Base-by-base conservation (phyloP, 2,329 filamentous ascomycete genomes). In the Colletotrichum lentis region DNA sequence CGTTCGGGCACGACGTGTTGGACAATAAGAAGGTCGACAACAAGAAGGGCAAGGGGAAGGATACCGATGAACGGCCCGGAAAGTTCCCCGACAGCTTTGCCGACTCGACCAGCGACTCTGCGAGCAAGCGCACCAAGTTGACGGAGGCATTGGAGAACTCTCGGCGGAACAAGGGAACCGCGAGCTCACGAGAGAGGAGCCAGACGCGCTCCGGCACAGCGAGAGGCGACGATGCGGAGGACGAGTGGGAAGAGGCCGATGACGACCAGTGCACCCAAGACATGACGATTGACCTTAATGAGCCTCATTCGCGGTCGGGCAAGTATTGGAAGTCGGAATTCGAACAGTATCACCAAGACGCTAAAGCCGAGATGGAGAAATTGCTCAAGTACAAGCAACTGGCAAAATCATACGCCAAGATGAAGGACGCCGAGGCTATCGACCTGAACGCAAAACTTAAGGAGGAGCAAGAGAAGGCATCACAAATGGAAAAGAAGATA, bases 271-370 rank as follows among this genome's bases (percentile, higher is more conserved):
- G 79, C 72, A 85, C 87, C 59, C 82, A 85, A 62, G 90, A 93
- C 72, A 80, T 89, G 64, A 93, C 91, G 0, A 79, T 90, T 55
- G 91, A 94, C 73, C 80, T 93, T 56, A 90, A 90, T 70, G 89
- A 92, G 73, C 91, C 92, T 7, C 86, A 89, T 70, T 93, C 91
- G 2, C 86, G 90, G 67, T 93, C 91, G 4, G 91, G 91, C 7
- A 88, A 86, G 73, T 94, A 91, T 78, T 95, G 92, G 92, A 94
- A 94, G 78, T 85, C 87, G 27, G 87, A 93, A 74, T 94, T 91
- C 73, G 86, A 92, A 72, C 86, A 84, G 62, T 95, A 94, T 74
- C 88, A 92, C 56, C 83, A 87, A 52, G 90, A 91, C 70, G 91
- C 91, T 70, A 88, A 88, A 76, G 85, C 83, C 50, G 90, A 94